Conservation (phyloP, 768 basidiomycete species). For the Calocybe gangraenosa region DNA sequence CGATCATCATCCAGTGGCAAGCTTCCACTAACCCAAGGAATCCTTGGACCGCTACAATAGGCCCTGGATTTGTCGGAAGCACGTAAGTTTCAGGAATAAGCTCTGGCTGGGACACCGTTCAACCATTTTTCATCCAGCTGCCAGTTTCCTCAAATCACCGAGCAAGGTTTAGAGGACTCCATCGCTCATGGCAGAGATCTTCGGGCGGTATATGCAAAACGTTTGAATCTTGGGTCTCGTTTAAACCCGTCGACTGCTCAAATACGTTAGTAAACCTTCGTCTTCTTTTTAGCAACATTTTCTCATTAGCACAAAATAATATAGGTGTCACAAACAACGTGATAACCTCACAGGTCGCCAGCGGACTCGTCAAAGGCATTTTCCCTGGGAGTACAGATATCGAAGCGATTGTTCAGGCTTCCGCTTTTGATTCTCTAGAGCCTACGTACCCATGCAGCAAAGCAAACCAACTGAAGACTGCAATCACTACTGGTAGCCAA, state of each 20-base stretch:
- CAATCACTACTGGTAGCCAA: constrained; percentile 35
- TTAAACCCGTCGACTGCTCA: constrained; percentile 28
- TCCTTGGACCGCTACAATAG: constrained; percentile 37
- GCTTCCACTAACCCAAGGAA: constrained; percentile 32
- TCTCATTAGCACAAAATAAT: not conserved
- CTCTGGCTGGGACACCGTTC: not conserved
- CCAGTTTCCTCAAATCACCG: constrained; percentile 47
- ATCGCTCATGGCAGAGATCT: constrained; percentile 45
- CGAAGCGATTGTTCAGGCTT: constrained; percentile 34
- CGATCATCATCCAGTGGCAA: constrained; percentile 34
- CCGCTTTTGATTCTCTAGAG: constrained; percentile 42
- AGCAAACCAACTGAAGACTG: constrained; percentile 27
- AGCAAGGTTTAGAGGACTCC: constrained; percentile 39
- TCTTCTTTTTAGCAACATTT: not conserved
- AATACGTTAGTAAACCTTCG: constrained; percentile 30
- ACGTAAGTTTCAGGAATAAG: constrained; percentile 25
- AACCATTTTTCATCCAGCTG: constrained; percentile 26
- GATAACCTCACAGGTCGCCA: constrained; percentile 50
- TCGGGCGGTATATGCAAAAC: constrained; percentile 37
- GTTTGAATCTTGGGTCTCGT: constrained; percentile 29
- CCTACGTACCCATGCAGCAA: constrained; percentile 39
- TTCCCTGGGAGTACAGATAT: constrained; percentile 34
- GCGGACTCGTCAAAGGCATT: constrained; percentile 39
- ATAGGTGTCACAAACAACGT: constrained; percentile 49
- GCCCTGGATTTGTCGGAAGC: constrained; percentile 40